Evolutionary conservation across 768 basidiomycete genomes (phyloP).

Genomic region (Podaxis carcinomalis): DNA sequence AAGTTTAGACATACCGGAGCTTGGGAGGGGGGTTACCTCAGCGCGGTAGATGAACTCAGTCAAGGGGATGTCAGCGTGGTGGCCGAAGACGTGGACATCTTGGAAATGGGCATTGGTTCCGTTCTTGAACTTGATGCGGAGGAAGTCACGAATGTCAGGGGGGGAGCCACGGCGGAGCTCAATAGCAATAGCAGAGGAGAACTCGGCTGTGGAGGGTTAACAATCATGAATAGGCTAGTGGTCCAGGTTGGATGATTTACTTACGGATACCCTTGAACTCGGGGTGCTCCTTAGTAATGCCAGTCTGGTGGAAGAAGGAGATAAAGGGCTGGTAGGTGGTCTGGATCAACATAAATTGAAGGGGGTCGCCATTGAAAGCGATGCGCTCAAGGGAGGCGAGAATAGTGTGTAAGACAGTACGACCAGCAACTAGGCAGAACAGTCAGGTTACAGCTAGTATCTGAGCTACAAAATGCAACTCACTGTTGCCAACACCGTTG

Average conservation of each 20-base stretch:
- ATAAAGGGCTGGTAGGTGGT: slow-evolving; percentile 91
- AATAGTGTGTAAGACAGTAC: slow-evolving; percentile 71
- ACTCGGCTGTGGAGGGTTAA: slow-evolving; percentile 55
- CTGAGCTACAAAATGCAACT: slow-evolving; percentile 22
- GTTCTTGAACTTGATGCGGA: slow-evolving; percentile 85
- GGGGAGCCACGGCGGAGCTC: slow-evolving; percentile 75
- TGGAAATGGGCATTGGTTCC: slow-evolving; percentile 63
- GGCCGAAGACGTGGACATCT: slow-evolving; percentile 70
- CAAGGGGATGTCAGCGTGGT: slow-evolving; percentile 71
- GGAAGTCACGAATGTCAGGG: slow-evolving; percentile 74
- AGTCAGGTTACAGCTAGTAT: neutral
- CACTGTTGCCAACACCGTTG: slow-evolving; percentile 74
- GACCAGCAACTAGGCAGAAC: slow-evolving; percentile 65
- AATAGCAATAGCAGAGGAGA: slow-evolving; percentile 67
- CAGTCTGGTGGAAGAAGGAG: slow-evolving; percentile 79
- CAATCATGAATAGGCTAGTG: neutral
- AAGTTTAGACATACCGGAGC: neutral
- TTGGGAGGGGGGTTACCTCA: slow-evolving; percentile 45
- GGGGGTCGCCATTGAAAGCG: slow-evolving; percentile 73
- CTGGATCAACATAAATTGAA: slow-evolving; percentile 74
- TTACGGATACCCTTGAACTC: slow-evolving; percentile 61
- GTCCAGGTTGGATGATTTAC: slow-evolving; percentile 23
- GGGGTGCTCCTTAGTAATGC: slow-evolving; percentile 51
- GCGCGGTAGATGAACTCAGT: slow-evolving; percentile 83
- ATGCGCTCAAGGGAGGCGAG: slow-evolving; percentile 71